Conservation (phyloP, 2,329 filamentous ascomycete genomes). For the Monosporascus sp. region DNA sequence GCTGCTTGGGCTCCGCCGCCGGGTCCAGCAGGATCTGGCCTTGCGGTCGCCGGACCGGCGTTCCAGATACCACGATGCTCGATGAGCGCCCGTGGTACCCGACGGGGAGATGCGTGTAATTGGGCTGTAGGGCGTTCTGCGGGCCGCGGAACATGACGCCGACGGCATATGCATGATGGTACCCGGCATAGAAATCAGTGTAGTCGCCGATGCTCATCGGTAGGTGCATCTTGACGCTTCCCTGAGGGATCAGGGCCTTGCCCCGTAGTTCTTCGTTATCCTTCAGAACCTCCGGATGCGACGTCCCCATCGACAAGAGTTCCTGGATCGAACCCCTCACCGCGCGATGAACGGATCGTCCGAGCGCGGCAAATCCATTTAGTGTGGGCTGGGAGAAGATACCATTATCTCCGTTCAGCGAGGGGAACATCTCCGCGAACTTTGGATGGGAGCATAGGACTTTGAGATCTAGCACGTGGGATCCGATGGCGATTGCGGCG, state of each 20-base stretch:
- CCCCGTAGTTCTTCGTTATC: conserved; percentile 54
- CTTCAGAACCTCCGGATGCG: conserved; percentile 55
- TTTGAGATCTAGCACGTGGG: conserved; percentile 64
- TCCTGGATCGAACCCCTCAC: conserved; percentile 65
- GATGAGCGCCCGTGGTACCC: conserved; percentile 77
- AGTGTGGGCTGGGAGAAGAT: conserved; percentile 62
- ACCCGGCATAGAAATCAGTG: conserved; percentile 78
- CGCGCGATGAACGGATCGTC: conserved; percentile 59
- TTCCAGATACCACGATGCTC: conserved; percentile 69
- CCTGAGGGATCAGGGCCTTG: conserved; percentile 52
- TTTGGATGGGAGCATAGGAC: conserved; percentile 22
- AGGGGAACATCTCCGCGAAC: conserved; percentile 18
- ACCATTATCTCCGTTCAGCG: conserved; percentile 48
- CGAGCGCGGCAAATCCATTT: conserved; percentile 70
- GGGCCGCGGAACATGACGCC: conserved; percentile 69
- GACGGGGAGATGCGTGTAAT: conserved; percentile 76
- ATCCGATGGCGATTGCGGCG: conserved; percentile 67
- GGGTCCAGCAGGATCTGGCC: conserved; percentile 69
- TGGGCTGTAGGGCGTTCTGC: conserved; percentile 68
- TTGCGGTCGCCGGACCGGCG: conserved; percentile 64
- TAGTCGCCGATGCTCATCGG: conserved; percentile 79
- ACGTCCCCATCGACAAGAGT: conserved; percentile 55
- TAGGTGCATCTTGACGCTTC: conserved; percentile 58
- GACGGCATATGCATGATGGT: conserved; percentile 66
- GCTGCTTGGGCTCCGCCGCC: conserved; percentile 53